These are phyloP conservation scores for Metschnikowia drakensbergensis DNA, from an alignment of 805 yeast genomes.

Conservation along the genomic window DNA sequence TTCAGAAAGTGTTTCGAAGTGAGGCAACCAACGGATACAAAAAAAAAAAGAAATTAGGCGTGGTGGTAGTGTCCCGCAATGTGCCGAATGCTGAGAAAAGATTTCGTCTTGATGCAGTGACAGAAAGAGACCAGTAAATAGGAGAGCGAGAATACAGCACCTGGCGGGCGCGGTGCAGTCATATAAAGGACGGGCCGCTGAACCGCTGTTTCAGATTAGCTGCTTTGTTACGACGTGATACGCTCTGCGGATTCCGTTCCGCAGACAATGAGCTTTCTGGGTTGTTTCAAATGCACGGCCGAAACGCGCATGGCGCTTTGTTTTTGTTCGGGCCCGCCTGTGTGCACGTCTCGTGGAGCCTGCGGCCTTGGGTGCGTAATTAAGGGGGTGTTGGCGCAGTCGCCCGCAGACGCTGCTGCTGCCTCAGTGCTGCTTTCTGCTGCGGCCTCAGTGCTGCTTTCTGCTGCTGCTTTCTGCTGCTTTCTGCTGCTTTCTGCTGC, in stretches of 20 bases:
- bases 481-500: too few species aligned
- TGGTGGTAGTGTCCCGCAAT: background rate
- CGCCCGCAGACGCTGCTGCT: too few species aligned
- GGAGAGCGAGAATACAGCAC: background rate
- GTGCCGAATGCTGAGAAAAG: background rate
- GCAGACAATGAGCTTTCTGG: background rate
- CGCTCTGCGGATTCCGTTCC: slow-evolving; percentile 2
- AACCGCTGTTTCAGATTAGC: slow-evolving; percentile 4
- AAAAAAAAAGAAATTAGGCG: background rate
- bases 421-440: too few species aligned
- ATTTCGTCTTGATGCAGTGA: background rate
- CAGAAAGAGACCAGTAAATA: background rate
- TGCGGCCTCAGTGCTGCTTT: too few species aligned
- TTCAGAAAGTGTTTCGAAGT: background rate
- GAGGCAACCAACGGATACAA: background rate
- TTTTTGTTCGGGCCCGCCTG: background rate
- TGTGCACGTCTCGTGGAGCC: background rate
- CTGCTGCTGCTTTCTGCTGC: too few species aligned
- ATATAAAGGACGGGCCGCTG: background rate
- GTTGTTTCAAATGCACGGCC: slow-evolving; percentile 4
- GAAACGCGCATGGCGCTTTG: slow-evolving; percentile 2
- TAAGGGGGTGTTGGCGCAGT: background rate
- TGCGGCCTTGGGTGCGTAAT: background rate
- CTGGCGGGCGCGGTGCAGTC: background rate
- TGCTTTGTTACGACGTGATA: background rate